Percentiles rank a stretch among this genome's conserved stretches.
Evolutionary conservation across 805 yeast genomes (phyloP).

Genomic region (Candida andamanensis): DNA sequence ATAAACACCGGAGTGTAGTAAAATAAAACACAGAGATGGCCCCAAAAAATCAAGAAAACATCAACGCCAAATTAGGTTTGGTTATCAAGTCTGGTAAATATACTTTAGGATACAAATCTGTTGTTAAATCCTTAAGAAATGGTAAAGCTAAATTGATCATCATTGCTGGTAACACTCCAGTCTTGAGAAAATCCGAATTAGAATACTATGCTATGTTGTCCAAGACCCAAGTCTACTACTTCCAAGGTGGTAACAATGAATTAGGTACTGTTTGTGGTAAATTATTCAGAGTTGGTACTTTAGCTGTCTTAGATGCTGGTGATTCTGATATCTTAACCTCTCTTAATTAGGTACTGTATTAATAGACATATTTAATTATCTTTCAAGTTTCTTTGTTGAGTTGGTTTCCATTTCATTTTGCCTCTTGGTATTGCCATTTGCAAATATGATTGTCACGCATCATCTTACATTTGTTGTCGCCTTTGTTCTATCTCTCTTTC

Average conservation of each 20-base stretch:
- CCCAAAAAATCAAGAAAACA: slow-evolving; percentile 95
- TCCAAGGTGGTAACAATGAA: slow-evolving; percentile 99
- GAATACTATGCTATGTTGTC: slow-evolving; percentile 99
- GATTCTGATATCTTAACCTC: slow-evolving; percentile 90
- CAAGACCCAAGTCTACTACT: slow-evolving; percentile 95
- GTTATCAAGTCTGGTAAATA: slow-evolving; percentile 99
- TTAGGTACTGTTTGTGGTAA: slow-evolving; percentile 99
- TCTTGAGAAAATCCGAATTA: slow-evolving; percentile 98
- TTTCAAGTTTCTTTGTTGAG: background rate
- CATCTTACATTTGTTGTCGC: background rate
- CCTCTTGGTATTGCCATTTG: background rate
- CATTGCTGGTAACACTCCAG: slow-evolving; percentile 99
- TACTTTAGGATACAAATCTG: slow-evolving; percentile 99
- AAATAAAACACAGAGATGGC: slow-evolving; percentile 93
- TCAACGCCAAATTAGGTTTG: slow-evolving; percentile 97
- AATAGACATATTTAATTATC: slow-evolving; percentile 8
- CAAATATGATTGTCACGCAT: background rate
- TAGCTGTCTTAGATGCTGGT: slow-evolving; percentile 97
- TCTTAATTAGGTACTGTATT: slow-evolving; percentile 5
- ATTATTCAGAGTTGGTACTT: slow-evolving; percentile 99
- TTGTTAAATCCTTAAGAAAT: slow-evolving; percentile 96
- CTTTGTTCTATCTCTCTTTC: slow-evolving; percentile 29
- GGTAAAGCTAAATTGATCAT: slow-evolving; percentile 98
- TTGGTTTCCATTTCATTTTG: background rate
- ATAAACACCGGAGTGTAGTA: slow-evolving; percentile 86